Conservation (phyloP, 768 basidiomycete genomes). For the Boletellus ananiceps region DNA sequence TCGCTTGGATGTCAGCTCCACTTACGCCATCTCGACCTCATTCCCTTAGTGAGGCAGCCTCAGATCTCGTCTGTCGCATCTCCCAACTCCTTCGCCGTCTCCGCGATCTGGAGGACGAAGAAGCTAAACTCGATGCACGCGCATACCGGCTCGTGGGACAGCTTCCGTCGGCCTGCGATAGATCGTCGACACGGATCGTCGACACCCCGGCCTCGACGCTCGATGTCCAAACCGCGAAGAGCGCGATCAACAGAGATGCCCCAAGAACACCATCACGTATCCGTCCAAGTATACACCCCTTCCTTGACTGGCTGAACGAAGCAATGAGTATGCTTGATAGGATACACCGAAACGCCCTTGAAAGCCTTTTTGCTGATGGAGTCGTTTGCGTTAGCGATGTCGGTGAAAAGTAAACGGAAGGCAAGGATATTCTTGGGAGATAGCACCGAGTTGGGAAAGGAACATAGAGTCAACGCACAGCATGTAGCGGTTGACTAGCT, state of each 20-base stretch:
- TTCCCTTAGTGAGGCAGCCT: constrained; percentile 11
- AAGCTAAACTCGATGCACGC: constrained; percentile 15
- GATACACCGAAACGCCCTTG: constrained; percentile 17
- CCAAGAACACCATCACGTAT: constrained; percentile 5
- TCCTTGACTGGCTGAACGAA: neutral
- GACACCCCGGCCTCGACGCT: constrained; percentile 1
- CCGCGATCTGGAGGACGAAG: constrained; percentile 21
- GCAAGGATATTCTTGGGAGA: constrained; percentile 20
- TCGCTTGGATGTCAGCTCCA: neutral
- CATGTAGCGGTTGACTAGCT: too few relatives aligned
- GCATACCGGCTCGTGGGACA: constrained; percentile 11
- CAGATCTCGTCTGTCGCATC: constrained; percentile 11
- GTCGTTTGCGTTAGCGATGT: constrained; percentile 18
- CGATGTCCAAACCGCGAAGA: neutral
- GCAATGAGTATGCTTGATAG: constrained; percentile 4
- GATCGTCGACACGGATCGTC: neutral
- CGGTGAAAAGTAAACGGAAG: constrained; percentile 21
- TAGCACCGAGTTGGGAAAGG: constrained; percentile 13
- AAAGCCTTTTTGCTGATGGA: constrained; percentile 18
- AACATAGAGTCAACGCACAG: neutral
- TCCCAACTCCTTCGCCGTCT: constrained; percentile 18
- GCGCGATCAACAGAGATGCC: neutral
- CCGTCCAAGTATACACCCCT: constrained; percentile 8
- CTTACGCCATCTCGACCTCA: neutral
- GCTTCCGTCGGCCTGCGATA: neutral